A percentile compares a stretch with the other conserved stretches of the same genome.
phyloP scores from a whole-genome alignment of 208 protist genomes.

The Wallacemonas sp. region DNA sequence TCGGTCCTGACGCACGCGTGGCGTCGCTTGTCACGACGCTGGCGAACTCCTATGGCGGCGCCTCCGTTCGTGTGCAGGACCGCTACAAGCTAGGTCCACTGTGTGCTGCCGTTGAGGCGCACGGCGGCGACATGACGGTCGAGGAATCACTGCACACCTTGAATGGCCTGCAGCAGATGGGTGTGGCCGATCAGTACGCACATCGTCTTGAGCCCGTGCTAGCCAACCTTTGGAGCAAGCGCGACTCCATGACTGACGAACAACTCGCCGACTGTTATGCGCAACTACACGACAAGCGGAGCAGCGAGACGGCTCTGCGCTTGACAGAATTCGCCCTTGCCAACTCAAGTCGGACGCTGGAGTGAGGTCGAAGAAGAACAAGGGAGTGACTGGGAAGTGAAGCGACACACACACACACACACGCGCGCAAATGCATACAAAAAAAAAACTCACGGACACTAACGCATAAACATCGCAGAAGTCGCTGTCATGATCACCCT shows the following conservation, averaged over 20 bases:
- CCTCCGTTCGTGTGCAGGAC: slow-evolving; percentile 19
- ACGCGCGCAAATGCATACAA: too few relatives aligned
- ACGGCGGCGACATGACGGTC: slow-evolving; percentile 54
- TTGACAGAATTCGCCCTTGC: slow-evolving; percentile 28
- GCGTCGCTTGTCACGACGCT: slow-evolving; percentile 54
- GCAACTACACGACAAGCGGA: slow-evolving; percentile 19
- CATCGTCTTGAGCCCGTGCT: slow-evolving; percentile 46
- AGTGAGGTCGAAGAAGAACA: too few relatives aligned
- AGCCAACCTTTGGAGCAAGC: slow-evolving; percentile 51
- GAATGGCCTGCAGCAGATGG: slow-evolving; percentile 55
- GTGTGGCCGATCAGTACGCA: slow-evolving; percentile 26
- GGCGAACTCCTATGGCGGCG: slow-evolving; percentile 39
- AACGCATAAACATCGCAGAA: too few relatives aligned
- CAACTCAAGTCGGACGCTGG: background rate
- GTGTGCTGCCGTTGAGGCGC: slow-evolving; percentile 56
- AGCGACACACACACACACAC: too few relatives aligned
- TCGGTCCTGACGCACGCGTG: slow-evolving; percentile 46
- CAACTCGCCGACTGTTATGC: slow-evolving; percentile 39
- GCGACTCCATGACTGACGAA: slow-evolving; percentile 42
- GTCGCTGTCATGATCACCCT: too few relatives aligned
- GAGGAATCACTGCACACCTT: slow-evolving; percentile 62
- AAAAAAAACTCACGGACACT: too few relatives aligned
- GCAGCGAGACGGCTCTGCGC: slow-evolving; percentile 26
- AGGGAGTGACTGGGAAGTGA: too few relatives aligned
- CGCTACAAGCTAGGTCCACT: slow-evolving; percentile 61